Base-by-base conservation (phyloP, 768 basidiomycete species). In the Hygrophorus pudorinus region DNA sequence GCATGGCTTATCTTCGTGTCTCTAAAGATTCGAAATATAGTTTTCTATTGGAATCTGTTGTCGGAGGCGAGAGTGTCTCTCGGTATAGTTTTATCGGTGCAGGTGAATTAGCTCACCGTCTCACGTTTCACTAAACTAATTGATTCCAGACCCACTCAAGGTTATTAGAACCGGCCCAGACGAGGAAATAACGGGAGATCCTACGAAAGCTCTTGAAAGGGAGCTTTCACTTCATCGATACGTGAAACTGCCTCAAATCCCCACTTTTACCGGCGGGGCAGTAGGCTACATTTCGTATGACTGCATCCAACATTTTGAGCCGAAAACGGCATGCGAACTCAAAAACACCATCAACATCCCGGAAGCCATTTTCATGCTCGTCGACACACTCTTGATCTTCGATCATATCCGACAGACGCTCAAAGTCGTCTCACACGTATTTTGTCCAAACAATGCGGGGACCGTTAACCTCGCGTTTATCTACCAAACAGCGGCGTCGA, bases 241-340 rank as follows among this genome's bases (percentile, higher is more conserved):
- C 59, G 76, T 96, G 62, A 85, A 85, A 59, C 79, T 96, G 18
- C 91, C 91, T 4, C 86, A 93, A 60, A 73, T 94, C 29, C 82
- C 88, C 1, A 93, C 93, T 0, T 96, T 98, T 59, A 94, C 92
- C 36, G 96, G 96, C 37, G 96, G 96, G 36, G 94, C 93, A 1
- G 89, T 98, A 56, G 96, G 96, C 43, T 98, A 96, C 60, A 90
- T 99, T 48, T 78, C 90, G 10, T 99, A 92, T 66, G 96, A 99
- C 60, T 91, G 90, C 61, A 80, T 99, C 45, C 89, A 86, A 45
- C 81, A 97, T 62, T 99, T 99, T 56, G 96, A 99, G 61, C 92
- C 96, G 42, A 90, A 85, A 66, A 92, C 91, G 5, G 79, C 79
- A 39, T 71, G 81, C 30, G 70, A 76, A 13, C 72, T 91, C 18